Base-by-base conservation (phyloP, 1,139 yeast species). In the Suhomyces panamericanus region DNA sequence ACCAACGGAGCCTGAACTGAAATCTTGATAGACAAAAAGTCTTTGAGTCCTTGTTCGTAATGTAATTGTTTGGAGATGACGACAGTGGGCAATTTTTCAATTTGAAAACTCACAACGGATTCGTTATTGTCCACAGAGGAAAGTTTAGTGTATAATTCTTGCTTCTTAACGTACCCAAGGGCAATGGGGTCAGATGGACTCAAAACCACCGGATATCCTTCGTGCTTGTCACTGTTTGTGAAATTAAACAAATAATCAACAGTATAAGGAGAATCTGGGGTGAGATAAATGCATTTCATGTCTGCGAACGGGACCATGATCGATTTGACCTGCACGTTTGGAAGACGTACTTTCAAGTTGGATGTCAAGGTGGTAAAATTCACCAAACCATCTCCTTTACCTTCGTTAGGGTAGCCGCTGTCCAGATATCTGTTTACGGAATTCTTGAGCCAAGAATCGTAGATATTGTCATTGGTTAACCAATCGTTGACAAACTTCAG, bases 1-100 rank as follows among this genome's bases (percentile, higher is more conserved):
- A 87, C 78, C 36, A 90, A 77, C 49, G 81, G 79, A 60, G 87
- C 85, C 42, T 96, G 89, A 32, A 90, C 85, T 60, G 88, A 96
- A 49, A 93, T 80, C 57, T 86, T 91, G 51, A 87, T 29, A 31
- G 52, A 54, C 1, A 51, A 31, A 6, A 58, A 26, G 5, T 44
- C 35, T 4, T 43, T 24, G 2, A 56, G 42, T 24, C 50, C 41
- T 34, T 56, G 58, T 46, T 68, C 70, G 42, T 57, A 58, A 27
- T 59, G 59, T 24, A 60, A 41, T 48, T 64, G 70, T 41, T 57
- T 60, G 3, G 71, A 61, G 12, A 64, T 44, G 1, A 61, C 53
- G 3, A 49, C 48, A 6, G 45, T 40, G 1, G 64, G 58, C 17
- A 59, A 39, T 28, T 58, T 49, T 1, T 54, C 46, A 2, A 64